Evolutionary conservation across 1,284 basidiomycete genomes (phyloP).

Genomic region (Rhodotorula sp.): DNA sequence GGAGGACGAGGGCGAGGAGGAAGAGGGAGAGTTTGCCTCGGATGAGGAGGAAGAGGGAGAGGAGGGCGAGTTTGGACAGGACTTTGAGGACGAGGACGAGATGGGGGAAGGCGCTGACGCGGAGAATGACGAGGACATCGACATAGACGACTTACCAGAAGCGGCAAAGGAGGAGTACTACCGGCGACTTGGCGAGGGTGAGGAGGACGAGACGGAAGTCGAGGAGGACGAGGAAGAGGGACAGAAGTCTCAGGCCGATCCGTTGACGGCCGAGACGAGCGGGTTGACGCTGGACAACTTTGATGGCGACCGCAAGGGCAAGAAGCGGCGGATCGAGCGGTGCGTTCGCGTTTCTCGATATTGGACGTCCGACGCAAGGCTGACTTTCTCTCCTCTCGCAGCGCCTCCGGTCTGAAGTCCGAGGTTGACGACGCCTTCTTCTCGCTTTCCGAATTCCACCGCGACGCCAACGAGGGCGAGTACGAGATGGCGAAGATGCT

Average conservation of each 20-base stretch:
- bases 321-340: not conserved
- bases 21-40: constrained; percentile 43
- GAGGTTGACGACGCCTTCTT: constrained; percentile 91
- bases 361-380: too few species aligned
- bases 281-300: constrained; percentile 37
- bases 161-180: constrained; percentile 53
- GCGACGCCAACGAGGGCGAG: constrained; percentile 77
- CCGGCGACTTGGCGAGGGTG: constrained; percentile 49
- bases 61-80: constrained; percentile 40
- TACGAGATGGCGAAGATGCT: constrained; percentile 57
- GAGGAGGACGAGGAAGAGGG: constrained; percentile 38
- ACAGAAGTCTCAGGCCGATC: constrained; percentile 17
- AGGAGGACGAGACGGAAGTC: constrained; percentile 41
- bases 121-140: constrained; percentile 53
- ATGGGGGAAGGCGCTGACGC: constrained; percentile 14
- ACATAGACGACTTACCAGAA: not conserved
- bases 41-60: constrained; percentile 35
- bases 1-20: constrained; percentile 42
- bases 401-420: constrained; percentile 23
- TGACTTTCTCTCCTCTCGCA: not conserved
- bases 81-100: constrained; percentile 8
- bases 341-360: constrained; percentile 17
- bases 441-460: constrained; percentile 82
- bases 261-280: constrained; percentile 27
- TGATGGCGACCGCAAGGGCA: constrained; percentile 24